Percentiles rank a stretch among this genome's conserved stretches.
Evolutionary conservation across 1,284 basidiomycete genomes (phyloP).

Genomic region (Coriolopsis trogii): DNA sequence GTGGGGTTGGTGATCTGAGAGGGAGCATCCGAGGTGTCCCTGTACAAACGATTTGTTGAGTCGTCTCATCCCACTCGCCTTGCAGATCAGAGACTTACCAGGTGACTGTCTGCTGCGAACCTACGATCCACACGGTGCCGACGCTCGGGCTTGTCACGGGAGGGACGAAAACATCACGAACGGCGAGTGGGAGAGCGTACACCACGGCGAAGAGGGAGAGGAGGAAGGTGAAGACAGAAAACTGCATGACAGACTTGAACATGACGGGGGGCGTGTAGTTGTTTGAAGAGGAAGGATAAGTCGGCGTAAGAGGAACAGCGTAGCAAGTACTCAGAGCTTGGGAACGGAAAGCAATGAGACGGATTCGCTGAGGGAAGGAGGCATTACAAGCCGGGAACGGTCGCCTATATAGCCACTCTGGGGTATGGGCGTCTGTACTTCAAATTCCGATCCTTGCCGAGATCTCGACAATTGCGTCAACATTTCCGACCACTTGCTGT

Average conservation of each 20-base stretch:
- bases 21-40: slow-evolving; percentile 45
- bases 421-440: too few relatives aligned
- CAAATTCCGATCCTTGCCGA: too few relatives aligned
- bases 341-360: slow-evolving; percentile 14
- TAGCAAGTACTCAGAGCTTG: slow-evolving; percentile 10
- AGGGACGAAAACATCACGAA: slow-evolving; percentile 53
- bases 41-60: slow-evolving; percentile 25
- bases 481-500: too few relatives aligned
- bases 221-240: slow-evolving; percentile 28
- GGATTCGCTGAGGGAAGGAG: slow-evolving; percentile 12
- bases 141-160: slow-evolving; percentile 40
- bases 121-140: slow-evolving; percentile 45
- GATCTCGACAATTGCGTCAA: too few relatives aligned
- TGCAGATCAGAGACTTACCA: slow-evolving; percentile 42
- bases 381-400: too few relatives aligned
- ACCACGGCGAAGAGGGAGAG: slow-evolving; percentile 28
- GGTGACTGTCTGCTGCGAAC: slow-evolving; percentile 44
- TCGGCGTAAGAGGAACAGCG: neutral
- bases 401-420: too few relatives aligned
- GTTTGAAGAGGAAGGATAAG: slow-evolving; percentile 1
- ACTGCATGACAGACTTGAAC: slow-evolving; percentile 29
- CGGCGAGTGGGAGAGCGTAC: slow-evolving; percentile 32
- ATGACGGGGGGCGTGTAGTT: slow-evolving; percentile 18
- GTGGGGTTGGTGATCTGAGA: slow-evolving; percentile 47
- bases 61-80: too few relatives aligned